Conservation (phyloP, 2,329 filamentous ascomycete genomes). For the Colletotrichum musicola region DNA sequence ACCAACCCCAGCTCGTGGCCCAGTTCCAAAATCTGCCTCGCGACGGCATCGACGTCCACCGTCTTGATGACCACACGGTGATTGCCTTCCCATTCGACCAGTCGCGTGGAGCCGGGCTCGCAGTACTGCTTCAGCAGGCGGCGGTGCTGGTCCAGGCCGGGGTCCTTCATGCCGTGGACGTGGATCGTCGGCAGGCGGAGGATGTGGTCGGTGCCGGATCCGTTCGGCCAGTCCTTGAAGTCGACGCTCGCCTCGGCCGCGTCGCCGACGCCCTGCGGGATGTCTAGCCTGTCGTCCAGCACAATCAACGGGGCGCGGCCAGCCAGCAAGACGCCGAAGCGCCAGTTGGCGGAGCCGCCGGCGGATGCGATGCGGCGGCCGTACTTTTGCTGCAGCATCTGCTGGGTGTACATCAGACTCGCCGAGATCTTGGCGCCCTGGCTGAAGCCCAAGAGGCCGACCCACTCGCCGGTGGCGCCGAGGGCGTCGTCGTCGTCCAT, state of each 20-base stretch:
- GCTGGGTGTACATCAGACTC: constrained; percentile 72
- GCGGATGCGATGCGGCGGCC: constrained; percentile 43
- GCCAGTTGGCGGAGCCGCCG: constrained; percentile 57
- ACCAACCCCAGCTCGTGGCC: constrained; percentile 52
- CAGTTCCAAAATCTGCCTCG: constrained; percentile 64
- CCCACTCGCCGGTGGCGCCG: constrained; percentile 68
- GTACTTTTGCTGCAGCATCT: constrained; percentile 61
- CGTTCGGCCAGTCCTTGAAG: constrained; percentile 59
- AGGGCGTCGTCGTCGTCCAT: constrained; percentile 65
- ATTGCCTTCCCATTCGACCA: constrained; percentile 80
- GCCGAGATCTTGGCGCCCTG: constrained; percentile 74
- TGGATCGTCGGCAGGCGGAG: constrained; percentile 73
- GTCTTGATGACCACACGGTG: constrained; percentile 79
- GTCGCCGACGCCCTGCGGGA: constrained; percentile 42
- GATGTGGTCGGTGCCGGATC: constrained; percentile 57
- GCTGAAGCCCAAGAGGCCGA: constrained; percentile 74
- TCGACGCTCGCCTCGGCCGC: constrained; percentile 47
- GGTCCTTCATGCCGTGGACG: constrained; percentile 74
- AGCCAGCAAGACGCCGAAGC: constrained; percentile 73
- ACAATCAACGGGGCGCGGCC: constrained; percentile 71
- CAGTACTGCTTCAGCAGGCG: constrained; percentile 71
- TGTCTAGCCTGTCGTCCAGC: constrained; percentile 54
- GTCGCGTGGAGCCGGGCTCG: constrained; percentile 60
- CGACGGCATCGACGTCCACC: constrained; percentile 71
- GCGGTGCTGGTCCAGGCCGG: constrained; percentile 70